These are phyloP conservation scores for Withania somnifera DNA, from an alignment of 305 asterid species.

Conservation along the genomic window DNA sequence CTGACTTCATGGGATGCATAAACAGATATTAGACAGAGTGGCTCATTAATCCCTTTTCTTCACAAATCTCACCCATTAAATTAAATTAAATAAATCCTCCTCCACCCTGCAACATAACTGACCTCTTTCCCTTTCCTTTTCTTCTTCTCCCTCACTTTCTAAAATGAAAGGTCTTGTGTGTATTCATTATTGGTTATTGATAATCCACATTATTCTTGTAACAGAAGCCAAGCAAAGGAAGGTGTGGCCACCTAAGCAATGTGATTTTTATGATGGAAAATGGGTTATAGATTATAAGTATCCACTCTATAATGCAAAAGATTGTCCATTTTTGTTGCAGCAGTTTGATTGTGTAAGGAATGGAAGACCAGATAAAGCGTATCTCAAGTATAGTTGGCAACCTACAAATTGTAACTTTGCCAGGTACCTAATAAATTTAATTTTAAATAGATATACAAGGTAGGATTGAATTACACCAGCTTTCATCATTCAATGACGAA, in stretches of 20 bases:
- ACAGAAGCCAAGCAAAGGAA: neutral
- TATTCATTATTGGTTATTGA: neutral
- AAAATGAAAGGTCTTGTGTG: neutral
- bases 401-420: conserved; percentile 42
- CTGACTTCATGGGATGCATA: no score
- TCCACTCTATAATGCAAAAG: conserved; percentile 27
- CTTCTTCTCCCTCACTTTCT: neutral
- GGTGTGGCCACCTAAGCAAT: neutral
- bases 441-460: no score
- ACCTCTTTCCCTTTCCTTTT: neutral
- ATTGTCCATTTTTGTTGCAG: conserved; percentile 30
- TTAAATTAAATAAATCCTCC: neutral
- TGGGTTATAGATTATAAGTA: conserved; percentile 33
- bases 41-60: neutral
- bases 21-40: no score
- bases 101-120: neutral
- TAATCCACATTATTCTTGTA: neutral
- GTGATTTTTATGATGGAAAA: conserved; percentile 33
- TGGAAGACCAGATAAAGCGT: conserved; percentile 34
- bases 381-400: conserved; percentile 50
- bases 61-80: neutral
- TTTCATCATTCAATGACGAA: no score
- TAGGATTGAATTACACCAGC: no score
- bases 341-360: conserved; percentile 40
- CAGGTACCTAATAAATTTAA: conserved; percentile 17